Base-by-base conservation (phyloP, 768 basidiomycete species). In the Boletellus sp. region DNA sequence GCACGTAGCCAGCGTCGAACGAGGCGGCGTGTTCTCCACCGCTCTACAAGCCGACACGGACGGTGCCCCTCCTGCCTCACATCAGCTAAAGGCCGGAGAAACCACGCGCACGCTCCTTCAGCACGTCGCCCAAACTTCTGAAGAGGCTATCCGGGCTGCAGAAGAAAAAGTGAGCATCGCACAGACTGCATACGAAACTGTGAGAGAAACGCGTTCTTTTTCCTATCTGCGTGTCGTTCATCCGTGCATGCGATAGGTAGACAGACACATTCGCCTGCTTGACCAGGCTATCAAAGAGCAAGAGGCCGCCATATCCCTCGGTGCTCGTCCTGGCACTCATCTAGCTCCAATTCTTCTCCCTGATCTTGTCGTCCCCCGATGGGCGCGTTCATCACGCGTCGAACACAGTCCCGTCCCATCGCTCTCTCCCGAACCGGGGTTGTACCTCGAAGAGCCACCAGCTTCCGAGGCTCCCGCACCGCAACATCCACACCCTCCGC, bases 101-200 rank as follows among this genome's bases (percentile, higher is more conserved):
- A 73, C 75, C 17, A 75, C 77, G 7, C 74, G 78, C 17, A 72
- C 74, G 48, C 63, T 85, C 53, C 72, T 90, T 23, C 72, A 79
- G 17, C 72, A 75, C 42, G 76, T 90, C 45, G 81, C 84, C 3
- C 74, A 74, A 53, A 64, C 83, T 8, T 72, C 78, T 12, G 85
- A 85, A 58, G 81, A 84, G 52, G 64, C 80, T 1, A 65, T 84
- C 10, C 78, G 80, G 4, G 76, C 81, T 4, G 79, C 82, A 11
- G 85, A 89, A 53, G 90, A 93, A 65, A 91, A 91, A 62, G 78
- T 86, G 26, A 87, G 82, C 55, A 74, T 91, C 16, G 84, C 88
- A 3, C 78, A 80, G 56, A 78, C 86, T 10, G 79, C 81, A 22
- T 79, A 81, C 56, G 84, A 88, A 57, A 80, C 83, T 32, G 90